These are phyloP conservation scores for Macrotyloma uniflorum DNA, from an alignment of 306 rosid species.

Conservation along the genomic window DNA sequence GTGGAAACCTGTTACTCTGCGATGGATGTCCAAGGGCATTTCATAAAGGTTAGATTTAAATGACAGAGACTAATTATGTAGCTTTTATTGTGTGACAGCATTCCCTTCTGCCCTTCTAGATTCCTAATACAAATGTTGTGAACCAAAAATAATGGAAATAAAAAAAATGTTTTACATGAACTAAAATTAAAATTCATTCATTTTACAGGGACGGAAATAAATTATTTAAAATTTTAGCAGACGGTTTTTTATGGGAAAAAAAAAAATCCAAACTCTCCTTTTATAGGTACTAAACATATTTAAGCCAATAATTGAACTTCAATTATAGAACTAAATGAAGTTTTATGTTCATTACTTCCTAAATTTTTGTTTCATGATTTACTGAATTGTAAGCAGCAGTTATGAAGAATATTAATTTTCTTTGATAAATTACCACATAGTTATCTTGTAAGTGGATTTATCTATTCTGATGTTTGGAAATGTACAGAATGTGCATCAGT, in stretches of 20 bases:
- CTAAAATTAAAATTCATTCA: no score
- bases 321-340: conserved; percentile 2
- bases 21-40: conserved; percentile 99
- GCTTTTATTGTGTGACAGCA: neutral
- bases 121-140: no score
- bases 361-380: conserved; percentile 21
- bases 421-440: neutral
- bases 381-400: conserved; percentile 9
- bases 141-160: no score
- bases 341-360: neutral
- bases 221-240: no score
- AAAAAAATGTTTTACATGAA: no score
- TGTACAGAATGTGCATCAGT: conserved; percentile 90
- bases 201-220: no score
- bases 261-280: no score
- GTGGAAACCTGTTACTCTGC: conserved; percentile 92
- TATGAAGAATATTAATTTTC: conserved; percentile 13
- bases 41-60: conserved; percentile 79
- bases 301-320: conserved; percentile 2
- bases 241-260: no score
- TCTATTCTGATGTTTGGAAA: conserved; percentile 36
- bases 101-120: neutral
- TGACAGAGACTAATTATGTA: conserved; percentile 4
- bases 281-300: no score
- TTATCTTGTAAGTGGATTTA: conserved; percentile 27